Conservation (phyloP, 345 rosid species). For the Arabis hirsuta region DNA sequence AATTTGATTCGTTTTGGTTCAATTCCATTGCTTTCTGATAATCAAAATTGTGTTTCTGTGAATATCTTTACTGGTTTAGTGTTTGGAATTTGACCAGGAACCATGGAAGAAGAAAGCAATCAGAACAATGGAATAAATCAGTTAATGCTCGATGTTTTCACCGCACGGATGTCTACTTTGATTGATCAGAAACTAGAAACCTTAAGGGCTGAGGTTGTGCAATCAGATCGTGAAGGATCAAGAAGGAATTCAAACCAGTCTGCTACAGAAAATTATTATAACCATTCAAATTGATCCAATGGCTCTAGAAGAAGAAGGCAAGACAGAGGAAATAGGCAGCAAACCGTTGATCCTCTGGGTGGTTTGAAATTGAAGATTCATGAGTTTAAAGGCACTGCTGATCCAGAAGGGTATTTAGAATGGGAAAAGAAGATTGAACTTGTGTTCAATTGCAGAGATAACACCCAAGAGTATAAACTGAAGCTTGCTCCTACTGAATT, state of each 20-base stretch:
- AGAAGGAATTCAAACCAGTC: neutral
- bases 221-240: neutral
- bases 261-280: neutral
- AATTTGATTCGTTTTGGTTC: too few species aligned
- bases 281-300: neutral
- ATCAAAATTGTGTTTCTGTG: too few species aligned
- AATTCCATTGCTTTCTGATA: too few species aligned
- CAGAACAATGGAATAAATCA: neutral
- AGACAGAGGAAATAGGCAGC: neutral
- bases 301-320: neutral
- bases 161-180: neutral
- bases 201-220: neutral
- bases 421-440: neutral
- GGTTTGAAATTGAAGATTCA: neutral
- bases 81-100: too few species aligned
- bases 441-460: neutral
- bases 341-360: neutral
- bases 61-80: too few species aligned
- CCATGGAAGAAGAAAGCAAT: too few species aligned
- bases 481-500: neutral
- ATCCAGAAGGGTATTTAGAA: neutral
- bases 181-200: neutral
- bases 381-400: too few species aligned
- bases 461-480: neutral
- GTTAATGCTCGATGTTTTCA: neutral